Evolutionary conservation across 805 yeast species (phyloP).

Genomic region (Kuraishia ogatae): DNA sequence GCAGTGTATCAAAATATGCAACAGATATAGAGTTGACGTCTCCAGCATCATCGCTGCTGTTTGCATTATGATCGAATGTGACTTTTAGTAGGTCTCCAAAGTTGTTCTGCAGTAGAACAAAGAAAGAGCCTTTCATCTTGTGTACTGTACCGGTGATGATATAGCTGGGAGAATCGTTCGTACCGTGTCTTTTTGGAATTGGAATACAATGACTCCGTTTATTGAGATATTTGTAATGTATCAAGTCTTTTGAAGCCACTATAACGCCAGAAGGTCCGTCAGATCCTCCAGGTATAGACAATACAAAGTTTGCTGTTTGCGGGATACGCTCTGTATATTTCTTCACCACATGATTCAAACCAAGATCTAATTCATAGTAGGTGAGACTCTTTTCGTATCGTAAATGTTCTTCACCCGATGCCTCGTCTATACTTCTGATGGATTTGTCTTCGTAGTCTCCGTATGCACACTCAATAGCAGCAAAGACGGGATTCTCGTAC

Average conservation of each 20-base stretch:
- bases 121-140: conserved; percentile 51
- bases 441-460: conserved; percentile 23
- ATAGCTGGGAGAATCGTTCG: conserved; percentile 14
- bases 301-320: conserved; percentile 36
- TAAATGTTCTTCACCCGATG: conserved; percentile 6
- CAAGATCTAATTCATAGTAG: conserved; percentile 79
- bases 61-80: conserved; percentile 34
- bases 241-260: conserved; percentile 46
- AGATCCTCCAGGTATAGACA: conserved; percentile 67
- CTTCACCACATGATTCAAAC: conserved; percentile 67
- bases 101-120: conserved; percentile 60
- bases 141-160: conserved; percentile 60
- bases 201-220: conserved; percentile 30
- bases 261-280: conserved; percentile 67
- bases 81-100: conserved; percentile 73
- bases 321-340: conserved; percentile 32
- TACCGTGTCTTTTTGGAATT: conserved; percentile 41
- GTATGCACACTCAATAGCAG: conserved; percentile 62
- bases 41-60: conserved; percentile 30
- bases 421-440: conserved; percentile 6
- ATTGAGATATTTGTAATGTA: conserved; percentile 41
- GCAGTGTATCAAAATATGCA: conserved; percentile 71
- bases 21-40: conserved; percentile 34
- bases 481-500: conserved; percentile 79
- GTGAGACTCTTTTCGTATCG: conserved; percentile 29